Percentiles rank a stretch among this genome's conserved stretches.
These are phyloP conservation scores for Annulohypoxylon moriforme DNA, from an alignment of 495 filamentous ascomycete genomes.

Conservation along the genomic window DNA sequence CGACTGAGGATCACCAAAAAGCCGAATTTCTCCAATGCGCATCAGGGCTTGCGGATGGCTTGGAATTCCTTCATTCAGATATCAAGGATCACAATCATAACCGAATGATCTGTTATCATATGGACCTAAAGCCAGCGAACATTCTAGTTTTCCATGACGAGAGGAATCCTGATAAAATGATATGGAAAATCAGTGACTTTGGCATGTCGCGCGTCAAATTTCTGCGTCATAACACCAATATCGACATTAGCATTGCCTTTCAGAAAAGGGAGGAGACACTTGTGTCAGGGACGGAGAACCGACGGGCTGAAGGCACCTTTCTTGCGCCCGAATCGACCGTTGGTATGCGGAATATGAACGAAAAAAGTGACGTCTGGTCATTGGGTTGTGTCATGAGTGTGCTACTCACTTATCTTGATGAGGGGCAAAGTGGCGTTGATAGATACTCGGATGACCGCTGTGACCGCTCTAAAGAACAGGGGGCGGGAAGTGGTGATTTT, in stretches of 20 bases:
- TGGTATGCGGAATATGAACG: slow-evolving; percentile 45
- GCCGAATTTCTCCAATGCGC: slow-evolving; percentile 44
- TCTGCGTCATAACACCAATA: slow-evolving; percentile 16
- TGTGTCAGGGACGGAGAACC: slow-evolving; percentile 39
- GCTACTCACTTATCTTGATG: slow-evolving; percentile 49
- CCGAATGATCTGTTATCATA: slow-evolving; percentile 53
- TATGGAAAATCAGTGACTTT: slow-evolving; percentile 57
- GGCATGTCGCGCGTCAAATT: slow-evolving; percentile 54
- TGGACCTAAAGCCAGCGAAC: slow-evolving; percentile 55
- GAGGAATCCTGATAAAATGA: slow-evolving; percentile 16
- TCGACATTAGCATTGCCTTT: slow-evolving; percentile 36
- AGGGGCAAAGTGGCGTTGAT: slow-evolving; percentile 45
- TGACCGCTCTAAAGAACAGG: slow-evolving; percentile 8
- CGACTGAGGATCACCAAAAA: slow-evolving; percentile 30
- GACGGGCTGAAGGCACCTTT: slow-evolving; percentile 46
- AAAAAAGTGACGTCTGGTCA: slow-evolving; percentile 53
- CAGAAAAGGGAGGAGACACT: slow-evolving; percentile 27
- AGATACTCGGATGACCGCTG: slow-evolving; percentile 43
- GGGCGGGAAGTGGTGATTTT: slow-evolving; percentile 43
- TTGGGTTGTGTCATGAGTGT: slow-evolving; percentile 53
- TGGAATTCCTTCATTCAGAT: slow-evolving; percentile 52
- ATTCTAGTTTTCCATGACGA: slow-evolving; percentile 49
- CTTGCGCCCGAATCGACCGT: slow-evolving; percentile 48
- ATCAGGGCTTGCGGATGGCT: slow-evolving; percentile 48
- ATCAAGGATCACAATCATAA: slow-evolving; percentile 43